phyloP scores from a whole-genome alignment of 176 grass and related monocot genomes.

The Juncus inflexus region DNA sequence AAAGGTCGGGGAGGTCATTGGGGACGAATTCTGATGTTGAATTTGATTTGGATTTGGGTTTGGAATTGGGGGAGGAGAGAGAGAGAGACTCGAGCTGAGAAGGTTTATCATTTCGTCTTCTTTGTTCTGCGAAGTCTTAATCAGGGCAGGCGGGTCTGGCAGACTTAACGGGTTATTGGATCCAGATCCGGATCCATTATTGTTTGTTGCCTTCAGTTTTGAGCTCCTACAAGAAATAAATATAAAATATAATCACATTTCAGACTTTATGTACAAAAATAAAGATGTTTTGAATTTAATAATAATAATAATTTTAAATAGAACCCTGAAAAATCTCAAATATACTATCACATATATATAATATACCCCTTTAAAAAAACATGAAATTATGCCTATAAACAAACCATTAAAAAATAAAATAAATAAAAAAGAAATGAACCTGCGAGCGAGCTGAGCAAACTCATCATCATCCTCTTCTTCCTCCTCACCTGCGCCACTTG shows the following conservation, averaged over 20 bases:
- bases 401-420: constrained; percentile 1
- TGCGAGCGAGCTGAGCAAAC: constrained; percentile 70
- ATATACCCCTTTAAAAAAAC: neutral
- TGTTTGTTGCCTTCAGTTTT: constrained; percentile 34
- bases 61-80: constrained; percentile 38
- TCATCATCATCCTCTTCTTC: constrained; percentile 64
- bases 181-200: constrained; percentile 19
- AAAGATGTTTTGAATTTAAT: too few species aligned
- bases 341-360: too few species aligned
- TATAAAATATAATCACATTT: neutral
- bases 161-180: constrained; percentile 35
- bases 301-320: too few species aligned
- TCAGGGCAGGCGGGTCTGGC: constrained; percentile 40
- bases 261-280: too few species aligned
- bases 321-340: neutral
- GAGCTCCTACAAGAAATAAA: constrained; percentile 51
- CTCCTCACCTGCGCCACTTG: constrained; percentile 33
- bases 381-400: neutral
- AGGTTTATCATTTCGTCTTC: constrained; percentile 65
- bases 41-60: constrained; percentile 7
- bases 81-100: constrained; percentile 53
- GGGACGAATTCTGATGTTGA: constrained; percentile 28
- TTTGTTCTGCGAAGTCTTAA: constrained; percentile 36
- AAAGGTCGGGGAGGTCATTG: neutral
- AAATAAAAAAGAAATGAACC: constrained; percentile 24